A percentile compares a stretch with the other conserved stretches of the same genome.
Evolutionary conservation across 805 yeast species (phyloP).

Genomic region (Myxozyma vanderwaltii): DNA sequence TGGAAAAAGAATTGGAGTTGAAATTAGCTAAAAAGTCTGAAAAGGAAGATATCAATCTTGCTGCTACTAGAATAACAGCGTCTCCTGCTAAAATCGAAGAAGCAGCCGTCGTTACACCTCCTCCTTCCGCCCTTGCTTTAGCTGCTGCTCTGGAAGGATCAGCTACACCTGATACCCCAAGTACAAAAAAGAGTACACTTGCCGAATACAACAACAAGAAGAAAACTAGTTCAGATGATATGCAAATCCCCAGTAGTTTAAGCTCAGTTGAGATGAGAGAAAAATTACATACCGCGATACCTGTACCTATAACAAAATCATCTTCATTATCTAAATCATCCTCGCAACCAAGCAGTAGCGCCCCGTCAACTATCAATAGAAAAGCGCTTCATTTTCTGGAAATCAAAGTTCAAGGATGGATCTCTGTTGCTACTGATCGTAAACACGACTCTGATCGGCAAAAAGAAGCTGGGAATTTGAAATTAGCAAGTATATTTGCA

Average conservation of each 20-base stretch:
- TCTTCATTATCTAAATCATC: slow-evolving; percentile 15
- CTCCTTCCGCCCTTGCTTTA: slow-evolving; percentile 13
- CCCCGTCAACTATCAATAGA: slow-evolving; percentile 36
- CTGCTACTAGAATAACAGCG: background rate
- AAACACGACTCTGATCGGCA: slow-evolving; percentile 48
- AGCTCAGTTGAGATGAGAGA: background rate
- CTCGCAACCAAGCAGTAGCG: slow-evolving; percentile 18
- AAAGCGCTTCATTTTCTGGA: slow-evolving; percentile 24
- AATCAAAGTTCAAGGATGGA: slow-evolving; percentile 41
- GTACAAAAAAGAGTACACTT: slow-evolving; percentile 20
- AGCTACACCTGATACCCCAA: slow-evolving; percentile 23
- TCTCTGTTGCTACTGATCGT: slow-evolving; percentile 43
- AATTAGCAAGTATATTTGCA: slow-evolving; percentile 42
- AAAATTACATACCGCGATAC: background rate
- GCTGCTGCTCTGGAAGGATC: background rate
- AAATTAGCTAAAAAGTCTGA: background rate
- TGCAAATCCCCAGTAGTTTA: background rate
- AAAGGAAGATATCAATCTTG: background rate
- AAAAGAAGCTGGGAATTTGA: slow-evolving; percentile 36
- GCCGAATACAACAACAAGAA: slow-evolving; percentile 23
- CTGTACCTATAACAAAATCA: background rate
- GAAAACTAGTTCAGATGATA: background rate
- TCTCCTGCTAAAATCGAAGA: background rate
- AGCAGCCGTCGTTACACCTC: background rate
- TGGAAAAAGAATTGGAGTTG: background rate